Evolutionary conservation across 2,329 filamentous ascomycete species (phyloP).

Genomic region (Colletotrichum abscissum): DNA sequence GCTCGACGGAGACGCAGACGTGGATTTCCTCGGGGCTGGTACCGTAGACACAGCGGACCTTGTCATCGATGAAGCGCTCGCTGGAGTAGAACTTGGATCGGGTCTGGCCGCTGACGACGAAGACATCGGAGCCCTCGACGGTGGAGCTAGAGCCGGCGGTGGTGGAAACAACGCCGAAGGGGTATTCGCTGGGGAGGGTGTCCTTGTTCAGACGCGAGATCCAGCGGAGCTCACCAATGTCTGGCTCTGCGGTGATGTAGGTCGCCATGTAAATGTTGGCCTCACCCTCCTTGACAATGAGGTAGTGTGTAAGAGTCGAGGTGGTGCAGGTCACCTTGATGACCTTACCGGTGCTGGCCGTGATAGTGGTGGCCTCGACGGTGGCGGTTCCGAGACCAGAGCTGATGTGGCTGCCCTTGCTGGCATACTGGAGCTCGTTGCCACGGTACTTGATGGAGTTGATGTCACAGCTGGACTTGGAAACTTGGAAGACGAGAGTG

Average conservation of each 20-base stretch:
- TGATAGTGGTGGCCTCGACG: slow-evolving; percentile 59
- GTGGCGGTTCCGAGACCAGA: slow-evolving; percentile 69
- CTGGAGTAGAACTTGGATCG: slow-evolving; percentile 78
- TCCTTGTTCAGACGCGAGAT: slow-evolving; percentile 69
- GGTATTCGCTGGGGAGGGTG: slow-evolving; percentile 62
- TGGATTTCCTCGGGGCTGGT: slow-evolving; percentile 57
- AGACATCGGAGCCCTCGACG: slow-evolving; percentile 71
- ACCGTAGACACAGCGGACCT: slow-evolving; percentile 70
- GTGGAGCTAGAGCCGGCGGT: slow-evolving; percentile 61
- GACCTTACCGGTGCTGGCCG: slow-evolving; percentile 51
- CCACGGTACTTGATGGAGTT: slow-evolving; percentile 71
- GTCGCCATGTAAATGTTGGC: slow-evolving; percentile 71
- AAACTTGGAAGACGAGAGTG: slow-evolving; percentile 62
- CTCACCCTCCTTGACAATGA: slow-evolving; percentile 70
- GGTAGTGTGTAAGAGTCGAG: slow-evolving; percentile 72
- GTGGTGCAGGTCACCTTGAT: slow-evolving; percentile 72
- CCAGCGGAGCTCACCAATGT: slow-evolving; percentile 71
- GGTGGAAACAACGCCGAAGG: slow-evolving; percentile 65
- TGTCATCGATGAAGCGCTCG: slow-evolving; percentile 76
- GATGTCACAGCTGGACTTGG: slow-evolving; percentile 69
- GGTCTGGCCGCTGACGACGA: slow-evolving; percentile 69
- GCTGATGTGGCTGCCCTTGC: slow-evolving; percentile 64
- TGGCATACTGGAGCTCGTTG: slow-evolving; percentile 66
- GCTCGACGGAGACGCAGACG: slow-evolving; percentile 68
- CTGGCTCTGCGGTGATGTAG: slow-evolving; percentile 67